Evolutionary conservation across 257 asterid genomes (phyloP), one percentile per base, ranked within the genome.

Genomic region (Penstemon davidsonii): DNA sequence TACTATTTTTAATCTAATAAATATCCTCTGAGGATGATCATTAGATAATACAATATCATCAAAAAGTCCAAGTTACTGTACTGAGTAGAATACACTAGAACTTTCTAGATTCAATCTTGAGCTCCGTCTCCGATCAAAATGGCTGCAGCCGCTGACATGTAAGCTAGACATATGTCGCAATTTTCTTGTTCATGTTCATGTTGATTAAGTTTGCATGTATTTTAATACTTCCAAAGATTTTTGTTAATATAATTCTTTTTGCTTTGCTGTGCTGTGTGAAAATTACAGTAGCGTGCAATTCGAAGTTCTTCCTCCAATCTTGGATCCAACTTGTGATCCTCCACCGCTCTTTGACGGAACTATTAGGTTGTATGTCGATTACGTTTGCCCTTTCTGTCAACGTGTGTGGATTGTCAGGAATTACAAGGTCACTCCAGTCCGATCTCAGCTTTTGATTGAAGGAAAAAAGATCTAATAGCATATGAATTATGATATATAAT

Each of bases 311-410:
- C 83, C 82, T 46, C 82, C 84, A 2, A 25, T 36, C 55, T 66
- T 82, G 66, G 79, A 68, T 71, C 74, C 87, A 33, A 71, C 82
- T 61, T 71, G 84, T 42, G 71, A 82, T 41, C 73, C 79, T 7
- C 84, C 84, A 0, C 60, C 78, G 7, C 80, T 82, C 57, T 79
- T 82, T 40, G 84, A 82, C 57, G 87, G 87, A 55, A 82, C 84
- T 74, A 82, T 72, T 57, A 77, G 84, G 79, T 50, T 80, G 72
- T 80, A 80, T 15, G 57, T 69, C 59, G 76, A 71, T 58, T 73
- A 80, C 57, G 69, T 69, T 75, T 80, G 84, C 59, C 84, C 82
- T 7, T 77, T 70, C 64, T 71, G 72, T 71, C 79, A 77, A 55
- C 80, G 82, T 36, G 76, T 60, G 10, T 80, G 79, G 84, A 73